Percentiles rank a stretch among this genome's conserved stretches.
phyloP scores from a whole-genome alignment of 1,139 yeast genomes.

The Candida pseudocylindracea region DNA sequence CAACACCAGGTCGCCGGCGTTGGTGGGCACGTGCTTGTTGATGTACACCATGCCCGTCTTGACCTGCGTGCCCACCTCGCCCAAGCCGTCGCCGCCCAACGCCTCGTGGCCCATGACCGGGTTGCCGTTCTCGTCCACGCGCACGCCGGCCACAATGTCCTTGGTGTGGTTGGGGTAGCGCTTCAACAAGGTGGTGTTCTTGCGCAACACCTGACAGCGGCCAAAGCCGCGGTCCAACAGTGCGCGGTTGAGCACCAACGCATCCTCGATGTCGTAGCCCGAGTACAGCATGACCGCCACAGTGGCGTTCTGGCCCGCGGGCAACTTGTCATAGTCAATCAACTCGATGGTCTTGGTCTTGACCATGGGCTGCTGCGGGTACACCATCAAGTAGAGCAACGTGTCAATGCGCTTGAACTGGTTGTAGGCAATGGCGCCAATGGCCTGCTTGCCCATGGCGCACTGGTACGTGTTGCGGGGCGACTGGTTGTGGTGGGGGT shows the following conservation, averaged over 20 bases:
- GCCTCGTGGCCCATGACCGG: conserved; percentile 76
- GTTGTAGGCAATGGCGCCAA: conserved; percentile 95
- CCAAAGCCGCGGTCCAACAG: conserved; percentile 96
- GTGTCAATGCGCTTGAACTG: conserved; percentile 95
- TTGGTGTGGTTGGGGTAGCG: conserved; percentile 86
- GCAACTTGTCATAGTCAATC: conserved; percentile 85
- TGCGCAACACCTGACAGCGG: conserved; percentile 90
- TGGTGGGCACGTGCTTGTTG: conserved; percentile 80
- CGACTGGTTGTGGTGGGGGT: conserved; percentile 96
- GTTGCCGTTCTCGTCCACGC: conserved; percentile 58
- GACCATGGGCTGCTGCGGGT: conserved; percentile 98
- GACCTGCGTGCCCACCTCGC: conserved; percentile 84
- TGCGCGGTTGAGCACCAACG: conserved; percentile 78
- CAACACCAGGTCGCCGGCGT: conserved; percentile 56
- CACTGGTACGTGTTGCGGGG: conserved; percentile 98
- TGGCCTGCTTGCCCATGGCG: conserved; percentile 99
- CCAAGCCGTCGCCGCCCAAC: conserved; percentile 87
- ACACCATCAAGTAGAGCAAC: conserved; percentile 78
- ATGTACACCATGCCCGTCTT: conserved; percentile 88
- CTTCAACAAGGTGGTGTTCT: conserved; percentile 73
- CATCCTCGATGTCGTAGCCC: conserved; percentile 99
- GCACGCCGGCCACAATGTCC: conserved; percentile 79
- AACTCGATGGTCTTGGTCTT: conserved; percentile 92
- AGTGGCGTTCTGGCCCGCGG: conserved; percentile 98
- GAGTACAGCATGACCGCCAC: conserved; percentile 99